Base-by-base conservation (phyloP, 1,284 basidiomycete genomes). In the Sporisorium exsertum region DNA sequence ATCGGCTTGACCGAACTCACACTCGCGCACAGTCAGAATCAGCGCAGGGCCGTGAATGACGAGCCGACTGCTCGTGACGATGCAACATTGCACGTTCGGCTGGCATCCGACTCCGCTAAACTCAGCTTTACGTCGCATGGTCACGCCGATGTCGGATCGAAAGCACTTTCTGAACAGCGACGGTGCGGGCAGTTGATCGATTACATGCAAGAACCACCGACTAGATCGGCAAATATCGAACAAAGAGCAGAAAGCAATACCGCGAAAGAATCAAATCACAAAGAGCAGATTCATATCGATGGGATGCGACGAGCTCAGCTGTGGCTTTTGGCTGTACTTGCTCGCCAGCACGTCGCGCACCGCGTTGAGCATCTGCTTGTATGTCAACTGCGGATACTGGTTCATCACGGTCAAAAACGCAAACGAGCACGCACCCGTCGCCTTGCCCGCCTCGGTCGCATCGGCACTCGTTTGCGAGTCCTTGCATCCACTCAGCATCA, bases 401-500 rank as follows among this genome's bases (percentile, higher is more conserved):
- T 92, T 93, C 73, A 78, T 73, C 27, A 84, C 84, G 15, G 65
- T 79, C 55, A 83, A 57, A 53, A 85, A 85, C 7, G 84, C 84
- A 59, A 71, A 84, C 58, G 75, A 79, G 71, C 83, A 84, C 2
- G 84, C 84, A 22, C 95, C 95, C 1, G 93, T 94, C 5, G 92
- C 94, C 60, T 89, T 87, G 2, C 94, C 94, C 5, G 90, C 90
- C 85, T 95, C 93, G 58, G 88, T 87, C 0, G 94, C 92, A 84
- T 97, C 95, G 15, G 95, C 95, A 80, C 92, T 94, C 10, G 95
- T 97, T 86, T 97, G 94, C 16, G 90, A 90, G 84, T 97, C 95
- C 82, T 94, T 95, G 87, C 95, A 97, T 6, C 94, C 95, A 29
- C 71, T 74, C 61, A 73, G 42, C 79, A 86, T 83, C 58, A 87